Evolutionary conservation across 192 early-diverging fungal genomes (phyloP), one percentile per base, ranked within the genome.

Genomic region (Coemansia sp.): DNA sequence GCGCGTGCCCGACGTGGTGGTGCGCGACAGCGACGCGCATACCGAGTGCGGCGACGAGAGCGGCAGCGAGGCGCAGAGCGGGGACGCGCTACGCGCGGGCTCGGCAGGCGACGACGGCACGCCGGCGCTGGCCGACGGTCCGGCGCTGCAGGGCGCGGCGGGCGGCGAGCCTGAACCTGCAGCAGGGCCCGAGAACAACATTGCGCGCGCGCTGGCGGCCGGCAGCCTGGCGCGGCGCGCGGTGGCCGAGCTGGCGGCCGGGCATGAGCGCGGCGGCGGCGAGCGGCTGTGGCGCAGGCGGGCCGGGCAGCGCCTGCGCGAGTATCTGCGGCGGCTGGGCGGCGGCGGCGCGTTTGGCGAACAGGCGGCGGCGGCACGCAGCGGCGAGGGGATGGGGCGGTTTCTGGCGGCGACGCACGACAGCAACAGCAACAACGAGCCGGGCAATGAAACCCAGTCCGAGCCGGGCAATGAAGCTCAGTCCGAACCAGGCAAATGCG

Each of bases 1-100:
- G 29, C 73, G 79, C n/a, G 86, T 95, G 14, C 93, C 91, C 2
- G 87, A 95, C 58, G 85, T 97, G 23, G 66, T 66, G 1, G 84
- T 95, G 39, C 82, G 85, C 6, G 84, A 89, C 19, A 77, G 80
- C 2, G 86, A 85, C 19, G 83, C 64, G 11, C 81, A 64, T 4
- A 77, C 72, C 1, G 81, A 85, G 50, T 58, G 75, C 54, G 80
- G 84, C 8, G 79, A 73, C 1, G 82, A 83, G 39, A 75, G 79
- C 46, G 82, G 79, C 2, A 82, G 83, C 26, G 62, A 83, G 22
- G 69, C 73, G 23, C 62, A 57, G 47, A 52, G 70, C 30, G 53
- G 42, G 20, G 27, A 48, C 27, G 45, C 28, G 10, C 52, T 0
- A 7, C 52, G 52, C 39, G 70, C 67, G 44, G 60, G 53, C 6